Percentiles rank a stretch among this genome's conserved stretches.
phyloP scores from a whole-genome alignment of 2,329 filamentous ascomycete genomes.

The Penicillium sp. region DNA sequence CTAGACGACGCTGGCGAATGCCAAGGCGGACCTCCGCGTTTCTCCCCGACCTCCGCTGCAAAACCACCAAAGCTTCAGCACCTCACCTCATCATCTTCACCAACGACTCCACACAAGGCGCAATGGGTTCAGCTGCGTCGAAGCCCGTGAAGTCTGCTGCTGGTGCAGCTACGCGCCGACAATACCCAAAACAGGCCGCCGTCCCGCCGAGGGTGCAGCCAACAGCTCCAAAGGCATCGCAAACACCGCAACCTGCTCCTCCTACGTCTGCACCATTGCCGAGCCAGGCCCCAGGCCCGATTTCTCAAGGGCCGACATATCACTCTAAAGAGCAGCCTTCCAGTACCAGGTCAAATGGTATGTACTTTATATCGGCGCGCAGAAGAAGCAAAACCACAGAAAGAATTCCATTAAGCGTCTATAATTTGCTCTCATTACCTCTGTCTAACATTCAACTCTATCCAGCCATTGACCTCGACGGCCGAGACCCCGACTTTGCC shows the following conservation, averaged over 20 bases:
- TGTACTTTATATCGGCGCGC: constrained; percentile 1
- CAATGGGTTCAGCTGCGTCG: constrained; percentile 65
- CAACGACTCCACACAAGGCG: constrained; percentile 3
- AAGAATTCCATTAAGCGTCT: background rate
- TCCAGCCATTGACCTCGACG: constrained; percentile 65
- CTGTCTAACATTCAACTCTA: constrained; percentile 2
- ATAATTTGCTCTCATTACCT: background rate
- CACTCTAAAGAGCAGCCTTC: constrained; percentile 46
- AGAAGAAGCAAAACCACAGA: background rate
- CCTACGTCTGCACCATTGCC: constrained; percentile 8
- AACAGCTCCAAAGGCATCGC: constrained; percentile 31
- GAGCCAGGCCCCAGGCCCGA: constrained; percentile 5
- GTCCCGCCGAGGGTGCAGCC: constrained; percentile 38
- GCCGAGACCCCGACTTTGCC: constrained; percentile 71
- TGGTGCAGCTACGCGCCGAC: constrained; percentile 56
- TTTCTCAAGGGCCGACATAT: constrained; percentile 39
- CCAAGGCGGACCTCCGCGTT: constrained; percentile 32
- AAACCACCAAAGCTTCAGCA: constrained; percentile 14
- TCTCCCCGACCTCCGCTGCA: constrained; percentile 28
- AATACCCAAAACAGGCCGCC: constrained; percentile 61
- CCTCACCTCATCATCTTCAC: constrained; percentile 5
- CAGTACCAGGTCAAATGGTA: constrained; percentile 43
- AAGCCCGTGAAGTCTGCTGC: constrained; percentile 60
- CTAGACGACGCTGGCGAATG: constrained; percentile 14
- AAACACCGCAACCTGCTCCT: constrained; percentile 17